Base-by-base conservation (phyloP, 2,329 filamentous ascomycete species). In the Drechslera avenae region DNA sequence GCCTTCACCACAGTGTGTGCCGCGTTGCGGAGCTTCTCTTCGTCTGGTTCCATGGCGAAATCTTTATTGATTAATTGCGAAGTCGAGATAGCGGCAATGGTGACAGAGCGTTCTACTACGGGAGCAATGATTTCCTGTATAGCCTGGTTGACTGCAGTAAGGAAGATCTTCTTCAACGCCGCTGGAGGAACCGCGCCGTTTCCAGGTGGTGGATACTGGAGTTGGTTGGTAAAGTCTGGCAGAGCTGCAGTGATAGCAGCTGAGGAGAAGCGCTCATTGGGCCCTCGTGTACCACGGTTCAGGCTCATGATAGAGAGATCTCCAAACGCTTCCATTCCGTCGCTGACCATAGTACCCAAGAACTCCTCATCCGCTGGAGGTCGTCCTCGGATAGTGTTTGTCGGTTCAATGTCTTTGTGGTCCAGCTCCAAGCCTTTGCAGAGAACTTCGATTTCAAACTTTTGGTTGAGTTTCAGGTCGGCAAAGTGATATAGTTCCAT, bases 371-470 rank as follows among this genome's bases (percentile, higher is more conserved):
- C 85, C 39, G 88, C 87, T 14, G 86, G 79, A 21, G 75, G 82
- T 33, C 91, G 85, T 60, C 91, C 90, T 55, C 92, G 83, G 48
- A 99, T 94, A 67, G 92, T 87, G 17, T 88, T 86, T 0, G 92
- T 90, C 0, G 93, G 90, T 63, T 95, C 89, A 56, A 97, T 91
- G 52, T 84, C 87, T 76, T 95, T 96, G 74, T 96, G 89, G 56
- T 97, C 91, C n/a, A 97, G 80, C 46, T 87, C 88, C 13, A 99
- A 79, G 10, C 92, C 92, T 70, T 95, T 95, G 79, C 92, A 99
- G 18, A 99, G 82, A 19, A 99, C 92, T 74, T 99, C 94, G 50
- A 99, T 97, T 73, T 99, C 94, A 64, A 99, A 99, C 66, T 97
- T 99, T 43, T 96, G 86, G 62, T 97, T 97, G 31, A 99, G 83